Evolutionary conservation across 306 rosid species (phyloP).

Genomic region (Trichosanthes cucumerina): DNA sequence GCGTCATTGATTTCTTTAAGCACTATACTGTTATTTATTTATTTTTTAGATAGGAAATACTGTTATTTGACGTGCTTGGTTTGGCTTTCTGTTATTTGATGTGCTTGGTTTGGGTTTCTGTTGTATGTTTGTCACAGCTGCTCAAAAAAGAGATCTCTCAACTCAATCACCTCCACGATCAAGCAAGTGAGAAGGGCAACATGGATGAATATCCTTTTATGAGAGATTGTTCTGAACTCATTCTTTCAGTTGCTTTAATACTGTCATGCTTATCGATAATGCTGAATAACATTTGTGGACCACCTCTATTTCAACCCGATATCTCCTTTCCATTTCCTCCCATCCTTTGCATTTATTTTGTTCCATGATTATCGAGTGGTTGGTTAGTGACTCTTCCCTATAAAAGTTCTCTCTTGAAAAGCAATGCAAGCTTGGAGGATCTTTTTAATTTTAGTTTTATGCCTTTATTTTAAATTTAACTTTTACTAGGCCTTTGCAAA

Average conservation of each 20-base stretch:
- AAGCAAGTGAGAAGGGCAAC: conserved; percentile 83
- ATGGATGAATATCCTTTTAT: conserved; percentile 87
- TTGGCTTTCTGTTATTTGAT: not conserved
- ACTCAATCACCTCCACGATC: conserved; percentile 63
- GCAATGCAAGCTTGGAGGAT: not conserved
- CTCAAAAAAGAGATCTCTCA: conserved; percentile 58
- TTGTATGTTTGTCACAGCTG: conserved; percentile 25
- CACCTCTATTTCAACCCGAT: not conserved
- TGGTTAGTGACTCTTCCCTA: not conserved
- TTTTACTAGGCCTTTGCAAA: not conserved
- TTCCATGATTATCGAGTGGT: not conserved
- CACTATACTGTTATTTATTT: not conserved
- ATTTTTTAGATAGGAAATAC: too few relatives aligned
- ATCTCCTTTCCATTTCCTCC: not conserved
- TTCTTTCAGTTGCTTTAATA: conserved; percentile 11
- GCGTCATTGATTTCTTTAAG: not conserved
- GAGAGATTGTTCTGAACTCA: not conserved
- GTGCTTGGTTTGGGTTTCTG: conserved; percentile 18
- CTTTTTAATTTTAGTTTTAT: not conserved
- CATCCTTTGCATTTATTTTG: not conserved
- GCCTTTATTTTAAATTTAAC: not conserved
- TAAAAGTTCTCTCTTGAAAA: not conserved
- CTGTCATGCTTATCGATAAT: not conserved
- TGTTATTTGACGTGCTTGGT: not conserved
- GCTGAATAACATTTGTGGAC: not conserved